Conservation (phyloP, 2,329 filamentous ascomycete species). For the Graphiopsis chlorocephala region DNA sequence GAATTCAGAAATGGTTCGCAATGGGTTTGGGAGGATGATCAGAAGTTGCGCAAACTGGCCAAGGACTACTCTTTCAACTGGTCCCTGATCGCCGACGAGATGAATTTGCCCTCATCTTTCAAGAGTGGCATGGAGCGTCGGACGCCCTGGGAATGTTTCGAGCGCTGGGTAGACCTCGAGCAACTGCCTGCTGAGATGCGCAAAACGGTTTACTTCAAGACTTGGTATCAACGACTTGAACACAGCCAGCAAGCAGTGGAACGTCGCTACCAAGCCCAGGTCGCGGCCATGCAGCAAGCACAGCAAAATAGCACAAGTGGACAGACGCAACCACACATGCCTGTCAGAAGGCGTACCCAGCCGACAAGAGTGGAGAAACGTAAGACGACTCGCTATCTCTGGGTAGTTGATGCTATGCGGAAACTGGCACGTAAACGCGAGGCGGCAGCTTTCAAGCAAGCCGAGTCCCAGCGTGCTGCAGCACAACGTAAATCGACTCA, state of each 20-base stretch:
- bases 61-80: conserved; percentile 96
- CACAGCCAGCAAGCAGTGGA: conserved; percentile 59
- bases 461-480: conserved; percentile 69
- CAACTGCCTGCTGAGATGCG: conserved; percentile 89
- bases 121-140: conserved; percentile 83
- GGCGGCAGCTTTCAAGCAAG: conserved; percentile 78
- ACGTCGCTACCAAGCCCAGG: conserved; percentile 56
- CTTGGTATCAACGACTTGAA: conserved; percentile 62
- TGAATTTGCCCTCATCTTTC: conserved; percentile 71
- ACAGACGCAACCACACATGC: conserved; percentile 48
- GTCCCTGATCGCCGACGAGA: conserved; percentile 83
- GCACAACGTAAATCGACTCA: conserved; percentile 69
- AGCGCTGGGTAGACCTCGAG: conserved; percentile 90
- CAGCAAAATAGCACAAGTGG: conserved; percentile 41
- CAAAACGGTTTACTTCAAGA: conserved; percentile 92
- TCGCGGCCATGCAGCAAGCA: conserved; percentile 52
- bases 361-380: conserved; percentile 84
- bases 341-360: conserved; percentile 66
- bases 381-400: conserved; percentile 80
- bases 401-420: conserved; percentile 88
- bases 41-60: conserved; percentile 79
- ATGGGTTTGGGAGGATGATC: conserved; percentile 87
- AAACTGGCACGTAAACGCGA: conserved; percentile 95
- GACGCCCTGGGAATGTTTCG: conserved; percentile 98
- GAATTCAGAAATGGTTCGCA: conserved; percentile 83